These are phyloP conservation scores for Dioscorea alata DNA, from an alignment of 106 monocot species.

Conservation along the genomic window DNA sequence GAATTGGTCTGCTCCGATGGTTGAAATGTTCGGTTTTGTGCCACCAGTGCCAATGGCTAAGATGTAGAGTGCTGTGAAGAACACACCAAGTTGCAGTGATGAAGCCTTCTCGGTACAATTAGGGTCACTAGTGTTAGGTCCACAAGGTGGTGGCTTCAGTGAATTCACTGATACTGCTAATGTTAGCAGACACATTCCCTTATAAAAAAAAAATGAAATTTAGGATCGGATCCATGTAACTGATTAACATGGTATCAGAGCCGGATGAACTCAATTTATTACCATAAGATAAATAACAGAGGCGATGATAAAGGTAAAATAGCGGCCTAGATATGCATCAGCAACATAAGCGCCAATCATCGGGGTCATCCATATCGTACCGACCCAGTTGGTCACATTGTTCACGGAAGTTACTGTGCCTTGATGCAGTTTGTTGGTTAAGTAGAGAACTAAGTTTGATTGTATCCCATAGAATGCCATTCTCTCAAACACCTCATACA, in stretches of 20 bases:
- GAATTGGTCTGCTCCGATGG: too few species aligned
- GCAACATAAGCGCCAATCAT: conserved; percentile 75
- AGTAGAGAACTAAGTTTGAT: conserved; percentile 74
- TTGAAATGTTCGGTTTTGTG: conserved; percentile 85
- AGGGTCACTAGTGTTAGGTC: conserved; percentile 18
- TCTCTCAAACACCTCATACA: conserved; percentile 84
- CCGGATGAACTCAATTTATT: not conserved
- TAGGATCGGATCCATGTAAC: too few species aligned
- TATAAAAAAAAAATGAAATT: conserved; percentile 3
- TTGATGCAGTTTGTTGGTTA: conserved; percentile 70
- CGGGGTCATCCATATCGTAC: conserved; percentile 81
- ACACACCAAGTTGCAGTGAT: conserved; percentile 46
- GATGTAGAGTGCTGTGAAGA: conserved; percentile 72
- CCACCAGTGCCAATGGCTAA: conserved; percentile 74
- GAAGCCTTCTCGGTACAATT: conserved; percentile 27
- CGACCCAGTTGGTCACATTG: conserved; percentile 92
- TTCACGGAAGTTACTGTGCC: conserved; percentile 74
- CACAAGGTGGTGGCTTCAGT: conserved; percentile 57
- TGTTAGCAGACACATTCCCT: conserved; percentile 69
- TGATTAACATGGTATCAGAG: too few species aligned
- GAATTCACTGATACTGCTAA: conserved; percentile 54
- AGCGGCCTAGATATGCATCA: conserved; percentile 29
- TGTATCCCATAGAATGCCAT: conserved; percentile 88
- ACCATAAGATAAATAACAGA: conserved; percentile 25
- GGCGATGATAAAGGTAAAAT: conserved; percentile 19